Evolutionary conservation across 1,284 basidiomycete genomes (phyloP), one percentile per base, ranked within the genome.

Genomic region (Termitomyces sp.): DNA sequence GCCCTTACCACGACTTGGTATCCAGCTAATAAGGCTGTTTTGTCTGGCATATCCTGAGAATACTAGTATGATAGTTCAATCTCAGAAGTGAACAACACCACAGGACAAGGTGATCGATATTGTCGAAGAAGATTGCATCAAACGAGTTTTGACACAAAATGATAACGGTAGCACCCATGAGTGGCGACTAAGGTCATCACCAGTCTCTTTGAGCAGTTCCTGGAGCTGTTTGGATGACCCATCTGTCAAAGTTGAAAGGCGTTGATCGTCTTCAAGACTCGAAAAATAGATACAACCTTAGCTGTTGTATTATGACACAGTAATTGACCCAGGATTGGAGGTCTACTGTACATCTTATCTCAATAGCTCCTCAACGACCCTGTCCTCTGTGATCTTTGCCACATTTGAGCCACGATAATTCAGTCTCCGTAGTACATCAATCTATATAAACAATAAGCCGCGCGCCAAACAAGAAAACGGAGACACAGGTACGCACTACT

Each of bases 381-480:
- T 69, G 54, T 78, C 77, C 52, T 78, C 76, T 21, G 69, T 62
- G 62, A 77, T 75, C 63, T 77, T 70, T 1, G 74, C 68, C 21
- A 75, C 71, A 58, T 78, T 79, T 18, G 69, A 60, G 11, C 91
- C 95, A 16, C 95, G 84, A 72, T 98, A 99, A 71, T 99, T 97
- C 67, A 97, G 68, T 61, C 87, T 79, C 62, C 89, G 84, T 57
- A 97, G 77, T 9, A 88, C 88, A 59, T 94, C 88, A 57, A 95
- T 92, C 91, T 92, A 55, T 4, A 49, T 30, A 9, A 45, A 13
- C 47, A 31, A 42, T 18, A 40, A 48, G 40, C 41, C 49, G 28
- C 13, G 19, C 52, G 48, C 37, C 21, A 24, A 39, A 50, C 5
- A 40, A 31, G 34, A 34, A 26, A 54, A 42, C 39, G 53, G 53